A percentile compares a stretch with the other conserved stretches of the same genome.
Evolutionary conservation across 2,329 filamentous ascomycete species (phyloP).

Genomic region (Aspergillus glaucus): DNA sequence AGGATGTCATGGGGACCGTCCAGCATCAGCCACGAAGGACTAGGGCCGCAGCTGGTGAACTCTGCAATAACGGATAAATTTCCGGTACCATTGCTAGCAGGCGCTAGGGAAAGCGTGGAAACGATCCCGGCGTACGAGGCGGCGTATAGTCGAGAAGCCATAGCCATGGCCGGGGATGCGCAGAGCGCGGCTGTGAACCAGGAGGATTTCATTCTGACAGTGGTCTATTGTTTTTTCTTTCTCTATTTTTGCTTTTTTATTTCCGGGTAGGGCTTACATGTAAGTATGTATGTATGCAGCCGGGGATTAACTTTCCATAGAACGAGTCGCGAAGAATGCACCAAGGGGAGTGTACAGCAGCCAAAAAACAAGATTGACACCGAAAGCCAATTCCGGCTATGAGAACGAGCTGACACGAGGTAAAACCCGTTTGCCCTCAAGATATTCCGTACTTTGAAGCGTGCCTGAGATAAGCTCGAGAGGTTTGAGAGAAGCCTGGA

Average conservation of each 20-base stretch:
- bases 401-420: neutral
- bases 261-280: neutral
- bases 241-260: neutral
- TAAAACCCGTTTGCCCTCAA: too few relatives aligned
- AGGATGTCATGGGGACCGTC: slow-evolving; percentile 7
- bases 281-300: neutral
- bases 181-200: neutral
- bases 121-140: slow-evolving; percentile 30
- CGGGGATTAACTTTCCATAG: neutral
- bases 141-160: slow-evolving; percentile 20
- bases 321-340: neutral
- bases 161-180: neutral
- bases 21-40: slow-evolving; percentile 17
- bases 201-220: neutral
- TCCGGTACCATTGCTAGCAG: slow-evolving; percentile 2
- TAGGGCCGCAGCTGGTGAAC: slow-evolving; percentile 9
- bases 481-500: too few relatives aligned
- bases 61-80: slow-evolving; percentile 5
- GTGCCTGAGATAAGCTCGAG: too few relatives aligned
- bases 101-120: slow-evolving; percentile 21
- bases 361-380: neutral
- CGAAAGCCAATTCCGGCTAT: neutral
- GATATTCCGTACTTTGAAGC: too few relatives aligned
- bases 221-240: too few relatives aligned
- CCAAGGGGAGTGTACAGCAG: neutral